These are phyloP conservation scores for Sporobolomyces roseus DNA, from an alignment of 768 basidiomycete species.

Conservation along the genomic window DNA sequence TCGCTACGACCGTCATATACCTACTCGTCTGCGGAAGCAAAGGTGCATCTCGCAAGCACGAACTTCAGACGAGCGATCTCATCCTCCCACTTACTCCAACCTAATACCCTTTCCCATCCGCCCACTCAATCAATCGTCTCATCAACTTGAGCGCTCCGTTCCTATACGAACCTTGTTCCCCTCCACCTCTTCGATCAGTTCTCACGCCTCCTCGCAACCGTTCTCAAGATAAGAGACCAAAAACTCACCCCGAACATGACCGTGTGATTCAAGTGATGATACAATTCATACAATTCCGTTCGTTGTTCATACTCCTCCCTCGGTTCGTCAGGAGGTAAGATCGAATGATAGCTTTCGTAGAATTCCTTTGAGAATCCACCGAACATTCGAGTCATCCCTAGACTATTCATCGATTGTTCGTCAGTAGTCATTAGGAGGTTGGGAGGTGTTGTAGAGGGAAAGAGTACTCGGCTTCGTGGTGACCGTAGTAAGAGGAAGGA, in stretches of 20 bases:
- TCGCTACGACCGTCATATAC: too few relatives aligned
- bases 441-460: background rate
- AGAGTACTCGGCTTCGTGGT: slow-evolving; percentile 15
- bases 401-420: slow-evolving; percentile 43
- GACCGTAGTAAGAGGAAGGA: slow-evolving; percentile 45
- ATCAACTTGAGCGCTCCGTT: background rate
- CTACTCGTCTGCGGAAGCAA: too few relatives aligned
- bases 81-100: background rate
- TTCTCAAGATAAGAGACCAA: background rate
- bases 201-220: background rate
- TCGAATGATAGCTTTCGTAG: slow-evolving; percentile 46
- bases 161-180: too few relatives aligned
- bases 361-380: slow-evolving; percentile 48
- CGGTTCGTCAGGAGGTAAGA: background rate
- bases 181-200: too few relatives aligned
- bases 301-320: background rate
- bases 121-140: background rate
- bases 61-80: too few relatives aligned
- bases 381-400: slow-evolving; percentile 49
- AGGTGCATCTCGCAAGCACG: too few relatives aligned
- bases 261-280: background rate
- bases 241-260: background rate
- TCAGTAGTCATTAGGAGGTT: background rate
- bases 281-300: background rate
- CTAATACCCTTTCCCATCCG: background rate